These are phyloP conservation scores for Neurospora sp. DNA, from an alignment of 495 filamentous ascomycete genomes.

Conservation along the genomic window DNA sequence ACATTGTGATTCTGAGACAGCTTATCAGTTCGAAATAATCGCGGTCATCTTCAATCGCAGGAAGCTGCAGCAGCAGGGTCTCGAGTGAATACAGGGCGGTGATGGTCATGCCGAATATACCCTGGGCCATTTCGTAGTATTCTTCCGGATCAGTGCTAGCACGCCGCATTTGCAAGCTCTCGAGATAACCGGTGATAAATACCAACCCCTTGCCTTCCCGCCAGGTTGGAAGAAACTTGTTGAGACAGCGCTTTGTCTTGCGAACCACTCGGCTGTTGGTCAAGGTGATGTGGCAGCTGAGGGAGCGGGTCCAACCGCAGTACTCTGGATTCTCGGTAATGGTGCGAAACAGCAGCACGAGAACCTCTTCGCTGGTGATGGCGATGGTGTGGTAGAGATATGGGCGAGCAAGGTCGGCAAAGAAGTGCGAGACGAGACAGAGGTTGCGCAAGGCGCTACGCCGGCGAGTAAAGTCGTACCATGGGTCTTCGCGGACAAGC, in stretches of 20 bases:
- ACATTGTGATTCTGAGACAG: not conserved
- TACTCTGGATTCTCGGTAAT: conserved; percentile 11
- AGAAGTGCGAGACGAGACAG: conserved; percentile 13
- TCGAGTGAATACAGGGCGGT: conserved; percentile 13
- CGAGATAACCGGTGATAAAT: not conserved
- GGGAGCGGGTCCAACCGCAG: conserved; percentile 15
- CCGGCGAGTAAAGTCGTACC: conserved; percentile 21
- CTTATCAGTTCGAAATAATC: conserved; percentile 11
- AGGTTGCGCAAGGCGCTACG: conserved; percentile 18
- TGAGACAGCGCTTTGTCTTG: conserved; percentile 11
- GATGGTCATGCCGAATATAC: conserved; percentile 14
- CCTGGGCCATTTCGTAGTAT: conserved; percentile 13
- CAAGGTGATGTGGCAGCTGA: conserved; percentile 23
- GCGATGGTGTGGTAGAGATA: conserved; percentile 18
- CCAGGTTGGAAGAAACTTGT: conserved; percentile 3
- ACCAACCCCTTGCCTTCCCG: not conserved
- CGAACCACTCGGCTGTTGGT: conserved; percentile 13
- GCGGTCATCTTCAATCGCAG: conserved; percentile 15
- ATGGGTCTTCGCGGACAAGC: conserved; percentile 20
- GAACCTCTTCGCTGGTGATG: conserved; percentile 10
- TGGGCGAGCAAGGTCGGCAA: conserved; percentile 14
- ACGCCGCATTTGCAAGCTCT: not conserved
- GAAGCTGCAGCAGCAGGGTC: conserved; percentile 20
- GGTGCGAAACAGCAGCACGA: conserved; percentile 22
- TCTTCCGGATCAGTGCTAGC: not conserved